Conservation (phyloP, 2,329 filamentous ascomycete genomes). For the Aspergillus luchuensis region DNA sequence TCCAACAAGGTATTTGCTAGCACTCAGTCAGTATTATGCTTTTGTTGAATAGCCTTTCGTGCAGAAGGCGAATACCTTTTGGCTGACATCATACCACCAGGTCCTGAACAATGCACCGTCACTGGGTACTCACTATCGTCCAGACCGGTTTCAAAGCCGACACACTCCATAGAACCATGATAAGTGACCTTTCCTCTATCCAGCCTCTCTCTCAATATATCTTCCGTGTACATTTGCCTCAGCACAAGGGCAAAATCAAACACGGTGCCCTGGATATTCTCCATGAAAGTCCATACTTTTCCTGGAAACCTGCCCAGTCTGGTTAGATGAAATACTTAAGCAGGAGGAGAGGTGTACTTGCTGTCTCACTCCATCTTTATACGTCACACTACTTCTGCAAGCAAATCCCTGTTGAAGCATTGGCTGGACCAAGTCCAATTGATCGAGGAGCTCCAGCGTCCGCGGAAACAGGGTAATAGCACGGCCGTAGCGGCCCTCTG, state of each 20-base stretch:
- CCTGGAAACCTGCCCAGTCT: not conserved
- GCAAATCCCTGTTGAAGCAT: not conserved
- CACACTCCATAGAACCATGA: not conserved
- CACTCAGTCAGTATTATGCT: not conserved
- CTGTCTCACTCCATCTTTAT: not conserved
- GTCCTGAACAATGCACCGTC: not conserved
- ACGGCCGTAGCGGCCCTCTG: not conserved
- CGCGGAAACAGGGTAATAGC: not conserved
- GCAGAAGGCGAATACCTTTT: not conserved
- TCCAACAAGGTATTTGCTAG: conserved; percentile 13
- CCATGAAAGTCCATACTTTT: conserved; percentile 1
- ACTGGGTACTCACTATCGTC: not conserved
- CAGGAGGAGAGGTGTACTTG: not conserved
- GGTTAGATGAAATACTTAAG: not conserved
- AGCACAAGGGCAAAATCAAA: not conserved
- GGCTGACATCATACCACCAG: not conserved
- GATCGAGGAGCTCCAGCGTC: not conserved
- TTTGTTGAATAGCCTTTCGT: not conserved
- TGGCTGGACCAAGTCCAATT: not conserved
- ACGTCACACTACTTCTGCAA: not conserved
- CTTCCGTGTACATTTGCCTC: not conserved
- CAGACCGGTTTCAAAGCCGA: not conserved
- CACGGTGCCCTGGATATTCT: not conserved
- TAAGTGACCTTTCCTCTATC: not conserved
- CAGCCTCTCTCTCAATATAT: not conserved